phyloP scores from a whole-genome alignment of 2,329 filamentous ascomycete species.

The Ophiostoma triangulosporum region DNA sequence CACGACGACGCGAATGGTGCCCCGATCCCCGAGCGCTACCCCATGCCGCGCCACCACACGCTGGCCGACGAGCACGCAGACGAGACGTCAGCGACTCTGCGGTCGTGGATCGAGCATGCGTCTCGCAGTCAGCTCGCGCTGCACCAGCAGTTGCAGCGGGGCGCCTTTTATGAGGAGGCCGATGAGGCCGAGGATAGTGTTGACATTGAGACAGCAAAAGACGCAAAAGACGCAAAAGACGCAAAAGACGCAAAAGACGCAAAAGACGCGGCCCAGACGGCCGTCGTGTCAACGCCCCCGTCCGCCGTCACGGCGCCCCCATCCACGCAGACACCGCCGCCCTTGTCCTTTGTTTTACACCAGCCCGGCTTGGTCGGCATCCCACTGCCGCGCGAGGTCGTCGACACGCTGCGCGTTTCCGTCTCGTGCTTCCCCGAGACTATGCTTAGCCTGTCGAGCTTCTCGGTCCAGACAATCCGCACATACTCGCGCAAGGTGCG shows the following conservation, averaged over 20 bases:
- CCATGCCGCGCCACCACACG: background rate
- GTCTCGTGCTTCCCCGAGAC: slow-evolving; percentile 45
- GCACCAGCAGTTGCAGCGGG: background rate
- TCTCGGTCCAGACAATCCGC: slow-evolving; percentile 45
- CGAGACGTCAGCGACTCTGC: slow-evolving; percentile 5
- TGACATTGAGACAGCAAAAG: too few species aligned
- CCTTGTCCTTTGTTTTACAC: background rate
- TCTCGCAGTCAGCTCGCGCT: slow-evolving; percentile 4
- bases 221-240: background rate
- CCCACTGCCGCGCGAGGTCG: slow-evolving; percentile 37
- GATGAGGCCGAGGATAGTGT: slow-evolving; percentile 2
- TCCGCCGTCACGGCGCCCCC: background rate
- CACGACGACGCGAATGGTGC: background rate
- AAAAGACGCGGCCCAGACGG: background rate
- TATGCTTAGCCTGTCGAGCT: slow-evolving; percentile 40
- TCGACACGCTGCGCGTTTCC: slow-evolving; percentile 40
- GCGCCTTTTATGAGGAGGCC: background rate
- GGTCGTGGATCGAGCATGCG: slow-evolving; percentile 10
- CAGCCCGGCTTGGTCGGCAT: slow-evolving; percentile 17
- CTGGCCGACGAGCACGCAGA: background rate
- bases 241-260: background rate
- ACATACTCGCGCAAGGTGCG: slow-evolving; percentile 39
- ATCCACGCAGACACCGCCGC: background rate
- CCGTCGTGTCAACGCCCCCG: background rate
- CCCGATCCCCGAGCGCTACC: background rate